Evolutionary conservation across 2,329 filamentous ascomycete species (phyloP), one percentile per base, ranked within the genome.

Genomic region (Colletotrichum godetiae): DNA sequence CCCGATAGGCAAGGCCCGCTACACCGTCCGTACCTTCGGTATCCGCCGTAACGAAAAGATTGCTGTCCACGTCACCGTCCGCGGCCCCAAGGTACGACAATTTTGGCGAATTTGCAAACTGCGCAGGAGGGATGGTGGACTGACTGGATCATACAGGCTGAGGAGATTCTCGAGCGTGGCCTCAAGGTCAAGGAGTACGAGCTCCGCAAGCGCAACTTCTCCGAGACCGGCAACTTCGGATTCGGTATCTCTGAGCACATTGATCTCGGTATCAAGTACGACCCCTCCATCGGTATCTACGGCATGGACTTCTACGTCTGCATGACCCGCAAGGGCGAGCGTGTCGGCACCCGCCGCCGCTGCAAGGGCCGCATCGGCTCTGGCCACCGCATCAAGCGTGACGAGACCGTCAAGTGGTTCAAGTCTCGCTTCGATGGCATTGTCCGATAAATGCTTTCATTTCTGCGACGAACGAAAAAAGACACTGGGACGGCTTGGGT

Each of bases 181-280:
- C 94, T 99, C 86, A 99, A 99, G 93, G 97, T 99, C 92, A 99
- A 99, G 95, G 97, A 99, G 90, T 99, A 99, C 91, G 97, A 99
- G 89, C 91, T 99, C 83, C 94, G 95, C 89, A 98, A 97, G 92
- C 93, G 94, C 88, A 99, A 99, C 94, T 99, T 99, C 94, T 96
- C 93, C 85, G 95, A 98, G 92, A 98, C 96, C 79, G 97, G 97
- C 86, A 98, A 98, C 94, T 99, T 99, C 86, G 97, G 97, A 81
- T 99, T 99, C 92, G 97, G 97, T 91, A 99, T 99, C 91, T 95
- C 91, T 90, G 97, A 99, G 91, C 97, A 99, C 94, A 99, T 99
- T 88, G 97, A 99, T 92, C 92, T 99, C 83, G 97, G 97, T 84
- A 99, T 99, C 94, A 99, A 99, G 93, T 98, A 98, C 91, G 95